Evolutionary conservation across 2,329 filamentous ascomycete species (phyloP), one percentile per base, ranked within the genome.

Genomic region (Orbilia blumenaviensis): DNA sequence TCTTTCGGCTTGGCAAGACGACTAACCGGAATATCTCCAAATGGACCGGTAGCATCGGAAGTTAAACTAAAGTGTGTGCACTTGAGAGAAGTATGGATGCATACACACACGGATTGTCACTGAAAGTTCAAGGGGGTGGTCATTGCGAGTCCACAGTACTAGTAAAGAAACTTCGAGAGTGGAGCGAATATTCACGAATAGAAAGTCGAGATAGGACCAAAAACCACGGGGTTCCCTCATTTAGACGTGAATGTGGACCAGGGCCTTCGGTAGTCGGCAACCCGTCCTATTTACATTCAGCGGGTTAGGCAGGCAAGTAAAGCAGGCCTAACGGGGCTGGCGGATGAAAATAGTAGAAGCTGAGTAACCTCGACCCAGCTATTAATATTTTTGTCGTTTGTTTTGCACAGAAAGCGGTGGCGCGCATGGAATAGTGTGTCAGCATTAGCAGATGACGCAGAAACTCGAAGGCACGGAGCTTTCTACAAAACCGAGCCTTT

Each of bases 391-490:
- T 32, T 21, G 46, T 67, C 23, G 16, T 6, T 52, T 50, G 32
- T 36, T 16, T 14, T 50, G 52, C 54, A 44, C 21, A 32, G 36
- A 69, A 60, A 38, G 29, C 29, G 27, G 23, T 23, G 32, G 48
- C 46, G 54, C 56, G 44, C 29, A 41, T 34, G 29, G 42, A 46
- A 46, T 56, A 58, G 56, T 71, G 66, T 71, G 66, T 71, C 66
- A 71, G 66, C 66, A 71, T 64, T 38, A 60, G 58, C 36, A 60
- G 50, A 72, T 72, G 67, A 72, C 67, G 67, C 67, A 72, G 58
- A 42, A 36, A 23, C 27, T 6, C 12, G 25, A 38, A 42, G 44
- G 41, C 64, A 50, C 29, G 41, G 21, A 42, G 41, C 52, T 50
- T 60, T 48, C 25, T 60, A 60, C 52, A 52, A 69, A 69, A 69